A percentile compares a stretch with the other conserved stretches of the same genome.
phyloP scores from a whole-genome alignment of 2,329 filamentous ascomycete genomes.

The Stagonosporopsis rhizophila region DNA sequence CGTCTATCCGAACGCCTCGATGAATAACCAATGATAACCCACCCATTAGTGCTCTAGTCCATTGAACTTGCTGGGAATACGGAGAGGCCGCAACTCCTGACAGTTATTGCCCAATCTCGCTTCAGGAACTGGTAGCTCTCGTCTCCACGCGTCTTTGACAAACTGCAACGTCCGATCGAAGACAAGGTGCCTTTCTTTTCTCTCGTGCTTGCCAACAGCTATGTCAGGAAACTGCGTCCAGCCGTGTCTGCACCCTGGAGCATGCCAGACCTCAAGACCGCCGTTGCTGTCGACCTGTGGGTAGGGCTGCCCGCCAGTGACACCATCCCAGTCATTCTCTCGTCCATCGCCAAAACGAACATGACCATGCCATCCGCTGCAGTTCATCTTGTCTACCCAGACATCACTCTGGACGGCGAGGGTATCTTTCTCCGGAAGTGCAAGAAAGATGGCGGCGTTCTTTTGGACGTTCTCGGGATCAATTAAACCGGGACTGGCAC shows the following conservation, averaged over 20 bases:
- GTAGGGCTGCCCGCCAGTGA: slow-evolving; percentile 26
- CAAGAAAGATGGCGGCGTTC: slow-evolving; percentile 51
- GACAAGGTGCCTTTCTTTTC: slow-evolving; percentile 45
- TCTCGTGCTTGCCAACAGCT: slow-evolving; percentile 49
- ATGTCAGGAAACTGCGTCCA: slow-evolving; percentile 55
- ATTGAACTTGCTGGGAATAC: slow-evolving; percentile 24
- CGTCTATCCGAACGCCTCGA: not conserved
- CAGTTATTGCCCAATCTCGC: slow-evolving; percentile 22
- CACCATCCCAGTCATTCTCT: slow-evolving; percentile 41
- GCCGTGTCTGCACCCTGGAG: slow-evolving; percentile 47
- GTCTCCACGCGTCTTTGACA: slow-evolving; percentile 48
- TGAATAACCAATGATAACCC: not conserved
- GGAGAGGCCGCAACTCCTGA: slow-evolving; percentile 28
- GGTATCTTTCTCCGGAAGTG: slow-evolving; percentile 51
- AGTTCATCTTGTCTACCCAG: slow-evolving; percentile 52
- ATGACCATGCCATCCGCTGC: slow-evolving; percentile 40
- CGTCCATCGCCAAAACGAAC: slow-evolving; percentile 47
- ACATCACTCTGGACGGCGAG: slow-evolving; percentile 53
- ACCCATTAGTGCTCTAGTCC: slow-evolving; percentile 4
- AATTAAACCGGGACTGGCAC: slow-evolving; percentile 51
- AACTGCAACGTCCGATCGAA: slow-evolving; percentile 48
- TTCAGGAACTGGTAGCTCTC: slow-evolving; percentile 25
- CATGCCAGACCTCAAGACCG: slow-evolving; percentile 50
- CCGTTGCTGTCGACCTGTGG: slow-evolving; percentile 30
- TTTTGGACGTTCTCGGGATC: slow-evolving; percentile 46